Conservation (phyloP, 2,329 filamentous ascomycete species). For the Xylaria sp. region DNA sequence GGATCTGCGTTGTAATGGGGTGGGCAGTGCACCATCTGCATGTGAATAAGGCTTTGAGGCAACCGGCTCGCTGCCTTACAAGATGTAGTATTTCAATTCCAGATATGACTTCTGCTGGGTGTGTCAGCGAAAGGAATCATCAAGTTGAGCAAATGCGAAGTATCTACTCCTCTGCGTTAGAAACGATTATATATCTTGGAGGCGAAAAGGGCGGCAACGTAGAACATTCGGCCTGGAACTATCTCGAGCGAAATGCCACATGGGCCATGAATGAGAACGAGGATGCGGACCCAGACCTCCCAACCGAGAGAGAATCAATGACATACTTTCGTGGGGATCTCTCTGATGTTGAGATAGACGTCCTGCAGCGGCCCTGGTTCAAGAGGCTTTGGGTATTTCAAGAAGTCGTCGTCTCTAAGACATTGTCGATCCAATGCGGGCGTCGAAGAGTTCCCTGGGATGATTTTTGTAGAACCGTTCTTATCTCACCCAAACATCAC, state of each 20-base stretch:
- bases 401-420: slow-evolving; percentile 17
- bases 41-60: too few relatives aligned
- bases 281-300: neutral
- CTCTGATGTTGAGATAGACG: slow-evolving; percentile 7
- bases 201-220: neutral
- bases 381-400: slow-evolving; percentile 21
- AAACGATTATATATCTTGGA: slow-evolving; percentile 17
- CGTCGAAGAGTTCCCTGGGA: slow-evolving; percentile 13
- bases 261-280: slow-evolving; percentile 12
- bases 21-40: too few relatives aligned
- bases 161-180: slow-evolving; percentile 6
- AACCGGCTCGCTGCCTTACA: neutral
- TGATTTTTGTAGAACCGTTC: slow-evolving; percentile 12
- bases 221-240: slow-evolving; percentile 4
- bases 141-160: slow-evolving; percentile 16
- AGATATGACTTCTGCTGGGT: neutral
- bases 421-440: slow-evolving; percentile 17
- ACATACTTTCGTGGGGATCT: slow-evolving; percentile 2
- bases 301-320: neutral
- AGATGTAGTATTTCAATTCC: neutral
- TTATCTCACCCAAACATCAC: slow-evolving; percentile 1
- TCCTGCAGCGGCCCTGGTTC: slow-evolving; percentile 14
- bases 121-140: slow-evolving; percentile 14
- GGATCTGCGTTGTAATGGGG: too few relatives aligned
- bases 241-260: slow-evolving; percentile 10